Evolutionary conservation across 2,329 filamentous ascomycete genomes (phyloP).

Genomic region (Pseudopithomyces chartarum): DNA sequence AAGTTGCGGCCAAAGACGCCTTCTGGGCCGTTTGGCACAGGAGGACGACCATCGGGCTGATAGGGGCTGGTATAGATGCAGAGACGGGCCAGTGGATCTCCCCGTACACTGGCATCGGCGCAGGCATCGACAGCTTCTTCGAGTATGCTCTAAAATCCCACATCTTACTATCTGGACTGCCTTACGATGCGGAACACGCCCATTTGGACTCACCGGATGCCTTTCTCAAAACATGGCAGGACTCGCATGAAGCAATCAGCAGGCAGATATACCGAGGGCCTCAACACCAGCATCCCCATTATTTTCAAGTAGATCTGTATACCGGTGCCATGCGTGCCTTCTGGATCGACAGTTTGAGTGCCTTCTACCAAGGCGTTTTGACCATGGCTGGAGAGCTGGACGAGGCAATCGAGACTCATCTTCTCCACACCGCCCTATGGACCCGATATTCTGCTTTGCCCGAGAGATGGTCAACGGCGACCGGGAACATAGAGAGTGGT

Average conservation of each 20-base stretch:
- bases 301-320: constrained; percentile 84
- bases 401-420: constrained; percentile 86
- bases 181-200: constrained; percentile 51
- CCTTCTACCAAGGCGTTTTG: constrained; percentile 91
- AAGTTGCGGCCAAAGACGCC: constrained; percentile 84
- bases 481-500: constrained; percentile 81
- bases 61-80: constrained; percentile 90
- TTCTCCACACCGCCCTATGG: constrained; percentile 93
- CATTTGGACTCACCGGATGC: constrained; percentile 72
- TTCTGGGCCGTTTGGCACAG: constrained; percentile 98
- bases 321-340: constrained; percentile 87
- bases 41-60: constrained; percentile 81
- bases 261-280: constrained; percentile 83
- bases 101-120: constrained; percentile 89
- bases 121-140: constrained; percentile 97
- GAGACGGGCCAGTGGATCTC: constrained; percentile 90
- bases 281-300: constrained; percentile 83
- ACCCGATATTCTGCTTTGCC: constrained; percentile 91
- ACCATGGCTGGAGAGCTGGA: constrained; percentile 86
- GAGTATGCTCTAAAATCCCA: constrained; percentile 97
- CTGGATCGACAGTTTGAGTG: constrained; percentile 95
- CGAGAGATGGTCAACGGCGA: constrained; percentile 88
- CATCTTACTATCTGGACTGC: constrained; percentile 79
- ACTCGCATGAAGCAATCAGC: constrained; percentile 85
- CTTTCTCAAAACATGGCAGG: constrained; percentile 83